Evolutionary conservation across 192 early-diverging fungal species (phyloP).

Genomic region (Radiomyces spectabilis): DNA sequence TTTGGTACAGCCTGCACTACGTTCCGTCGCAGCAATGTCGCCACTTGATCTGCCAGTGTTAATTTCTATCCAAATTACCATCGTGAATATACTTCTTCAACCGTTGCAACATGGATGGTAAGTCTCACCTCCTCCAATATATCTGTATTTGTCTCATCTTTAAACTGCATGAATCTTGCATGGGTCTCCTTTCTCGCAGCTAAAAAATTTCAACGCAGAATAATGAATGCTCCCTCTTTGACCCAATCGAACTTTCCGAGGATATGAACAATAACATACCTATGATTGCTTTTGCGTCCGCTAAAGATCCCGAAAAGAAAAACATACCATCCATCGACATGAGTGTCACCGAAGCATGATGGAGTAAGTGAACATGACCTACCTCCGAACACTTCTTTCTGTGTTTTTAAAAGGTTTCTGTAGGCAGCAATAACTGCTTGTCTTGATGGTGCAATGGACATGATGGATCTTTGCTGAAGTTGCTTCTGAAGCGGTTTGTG

Average conservation of each 20-base stretch:
- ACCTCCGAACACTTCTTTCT: constrained; percentile 20
- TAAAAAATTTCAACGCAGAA: neutral
- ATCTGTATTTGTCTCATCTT: constrained; percentile 18
- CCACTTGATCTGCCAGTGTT: constrained; percentile 16
- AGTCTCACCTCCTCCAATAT: constrained; percentile 22
- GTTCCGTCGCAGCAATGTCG: constrained; percentile 14
- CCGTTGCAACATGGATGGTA: no score
- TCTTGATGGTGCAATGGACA: constrained; percentile 18
- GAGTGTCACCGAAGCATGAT: neutral
- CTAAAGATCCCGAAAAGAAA: neutral
- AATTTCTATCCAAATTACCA: constrained; percentile 5
- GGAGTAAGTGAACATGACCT: neutral
- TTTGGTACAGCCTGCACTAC: constrained; percentile 17
- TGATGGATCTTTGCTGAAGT: no score
- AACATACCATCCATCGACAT: neutral
- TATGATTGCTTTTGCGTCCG: constrained; percentile 7
- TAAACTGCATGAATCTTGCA: constrained; percentile 18
- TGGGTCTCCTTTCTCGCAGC: constrained; percentile 24
- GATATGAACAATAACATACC: constrained; percentile 6
- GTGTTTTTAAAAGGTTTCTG: constrained; percentile 17
- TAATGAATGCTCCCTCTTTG: neutral
- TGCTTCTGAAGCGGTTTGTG: no score
- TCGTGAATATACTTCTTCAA: neutral
- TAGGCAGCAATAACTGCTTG: constrained; percentile 20
- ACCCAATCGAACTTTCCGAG: neutral